Conservation (phyloP, 441 rosid genomes). For the Erodium moschatum region DNA sequence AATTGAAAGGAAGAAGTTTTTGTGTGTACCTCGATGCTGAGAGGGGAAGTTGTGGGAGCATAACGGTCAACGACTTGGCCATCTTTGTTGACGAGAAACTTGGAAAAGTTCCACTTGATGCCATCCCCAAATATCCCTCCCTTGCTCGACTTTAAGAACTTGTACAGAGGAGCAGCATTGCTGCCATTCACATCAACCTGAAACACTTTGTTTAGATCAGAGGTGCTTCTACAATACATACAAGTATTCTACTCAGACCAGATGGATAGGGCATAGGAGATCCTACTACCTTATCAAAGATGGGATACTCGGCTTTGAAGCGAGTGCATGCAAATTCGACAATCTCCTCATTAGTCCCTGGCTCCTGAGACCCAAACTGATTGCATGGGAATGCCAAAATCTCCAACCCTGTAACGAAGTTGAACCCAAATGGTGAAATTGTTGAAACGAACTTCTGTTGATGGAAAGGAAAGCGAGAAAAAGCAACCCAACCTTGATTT, state of each 20-base stretch:
- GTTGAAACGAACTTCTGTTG: too few relatives aligned
- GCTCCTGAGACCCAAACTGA: conserved; percentile 65
- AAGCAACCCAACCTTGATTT: conserved; percentile 30
- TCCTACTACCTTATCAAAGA: conserved; percentile 51
- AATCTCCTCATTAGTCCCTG: conserved; percentile 53
- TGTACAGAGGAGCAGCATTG: conserved; percentile 50
- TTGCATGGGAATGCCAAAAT: conserved; percentile 72
- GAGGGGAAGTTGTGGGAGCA: conserved; percentile 65
- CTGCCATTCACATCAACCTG: conserved; percentile 64
- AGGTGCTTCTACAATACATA: too few relatives aligned
- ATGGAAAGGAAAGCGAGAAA: background rate
- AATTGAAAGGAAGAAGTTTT: background rate
- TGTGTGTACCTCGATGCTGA: conserved; percentile 50
- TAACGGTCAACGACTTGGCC: conserved; percentile 59
- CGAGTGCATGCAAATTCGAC: conserved; percentile 60
- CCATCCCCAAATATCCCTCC: conserved; percentile 51
- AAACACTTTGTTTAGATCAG: background rate
- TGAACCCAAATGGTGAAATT: too few relatives aligned
- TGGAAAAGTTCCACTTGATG: conserved; percentile 68
- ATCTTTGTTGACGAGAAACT: conserved; percentile 56
- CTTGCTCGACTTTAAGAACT: conserved; percentile 52
- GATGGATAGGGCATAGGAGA: background rate
- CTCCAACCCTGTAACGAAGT: conserved; percentile 57
- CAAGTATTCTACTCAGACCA: background rate
- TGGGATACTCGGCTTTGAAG: conserved; percentile 69